These are phyloP conservation scores for Skeletonema costatum DNA, from an alignment of 108 stramenopile genomes.

Conservation along the genomic window DNA sequence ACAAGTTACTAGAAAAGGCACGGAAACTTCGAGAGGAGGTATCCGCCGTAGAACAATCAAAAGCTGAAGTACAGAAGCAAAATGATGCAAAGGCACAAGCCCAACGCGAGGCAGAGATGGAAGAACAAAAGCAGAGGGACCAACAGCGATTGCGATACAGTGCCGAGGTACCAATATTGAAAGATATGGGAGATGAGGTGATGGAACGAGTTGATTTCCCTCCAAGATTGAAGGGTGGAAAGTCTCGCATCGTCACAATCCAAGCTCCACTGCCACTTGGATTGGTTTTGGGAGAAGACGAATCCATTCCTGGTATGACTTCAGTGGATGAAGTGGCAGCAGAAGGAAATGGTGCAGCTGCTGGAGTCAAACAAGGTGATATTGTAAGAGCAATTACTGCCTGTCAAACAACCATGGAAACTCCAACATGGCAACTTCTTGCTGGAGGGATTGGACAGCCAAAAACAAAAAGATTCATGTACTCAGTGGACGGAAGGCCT, in stretches of 20 bases:
- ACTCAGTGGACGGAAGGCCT: constrained; percentile 57
- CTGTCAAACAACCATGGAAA: constrained; percentile 69
- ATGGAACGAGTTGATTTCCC: constrained; percentile 74
- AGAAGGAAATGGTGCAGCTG: constrained; percentile 54
- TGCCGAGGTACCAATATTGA: constrained; percentile 77
- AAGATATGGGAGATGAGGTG: constrained; percentile 68
- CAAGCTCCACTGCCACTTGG: constrained; percentile 72
- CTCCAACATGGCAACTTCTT: constrained; percentile 80
- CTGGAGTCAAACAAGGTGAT: constrained; percentile 68
- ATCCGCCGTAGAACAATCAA: constrained; percentile 39
- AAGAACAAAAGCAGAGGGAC: constrained; percentile 33
- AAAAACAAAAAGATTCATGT: constrained; percentile 78
- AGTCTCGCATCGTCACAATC: constrained; percentile 40
- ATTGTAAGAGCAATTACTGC: constrained; percentile 75
- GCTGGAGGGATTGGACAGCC: constrained; percentile 83
- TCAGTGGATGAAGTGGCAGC: constrained; percentile 66
- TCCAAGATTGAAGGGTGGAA: constrained; percentile 57
- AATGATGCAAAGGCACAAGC: constrained; percentile 33
- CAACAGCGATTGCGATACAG: constrained; percentile 50
- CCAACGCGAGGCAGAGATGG: constrained; percentile 37
- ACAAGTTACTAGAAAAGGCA: constrained; percentile 54
- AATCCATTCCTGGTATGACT: constrained; percentile 36
- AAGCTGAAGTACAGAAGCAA: constrained; percentile 19
- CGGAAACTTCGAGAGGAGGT: constrained; percentile 56
- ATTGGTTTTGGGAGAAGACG: constrained; percentile 65